Base-by-base conservation (phyloP, 768 basidiomycete genomes). In the Russula abietina region DNA sequence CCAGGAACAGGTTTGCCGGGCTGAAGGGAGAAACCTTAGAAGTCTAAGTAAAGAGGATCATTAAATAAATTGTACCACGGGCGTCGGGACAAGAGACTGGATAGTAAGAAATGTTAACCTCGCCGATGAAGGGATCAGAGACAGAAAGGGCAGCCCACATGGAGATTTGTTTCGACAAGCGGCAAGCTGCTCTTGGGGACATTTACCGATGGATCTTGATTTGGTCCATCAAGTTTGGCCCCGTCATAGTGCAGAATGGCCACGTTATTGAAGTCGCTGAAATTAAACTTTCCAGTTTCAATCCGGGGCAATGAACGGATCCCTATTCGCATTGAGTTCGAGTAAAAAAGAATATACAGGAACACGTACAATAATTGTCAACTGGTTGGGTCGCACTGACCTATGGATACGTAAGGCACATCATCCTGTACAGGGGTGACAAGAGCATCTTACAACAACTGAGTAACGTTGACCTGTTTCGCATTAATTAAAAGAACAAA, bases 341-440 rank as follows among this genome's bases (percentile, higher is more conserved):
- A 43, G 30, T 38, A 36, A 39, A 55, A 50, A 14, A 19, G 30
- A 62, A 60, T 7, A 43, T 12, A 60, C 28, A 19, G 61, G 30
- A 58, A 53, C 61, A 69, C 66, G 22, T 41, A 80, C 79, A 81
- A 67, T 81, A 81, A 65, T 81, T 82, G 48, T 66, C 73, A 16
- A 79, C 71, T 10, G 72, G 65, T 60, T 80, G 73, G 65, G 75
- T 73, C 8, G 80, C 79, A 1, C 73, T 70, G n/a, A 82, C 68
- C 62, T 72, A 54, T 19, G 10, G n/a, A 26, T 22, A 4, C 6
- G 33, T 56, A 1, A 55, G 57, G 38, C 10, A 53, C 7, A 22
- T 8, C 26, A 22, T 57, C 28, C 9, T 3, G 12, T 16, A 3
- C 16, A 38, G 30, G 8, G 4, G 36, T 16, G 4, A 17, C 38